Conservation (phyloP, 139 green algal species). For the Mychonastes homosphaera region DNA sequence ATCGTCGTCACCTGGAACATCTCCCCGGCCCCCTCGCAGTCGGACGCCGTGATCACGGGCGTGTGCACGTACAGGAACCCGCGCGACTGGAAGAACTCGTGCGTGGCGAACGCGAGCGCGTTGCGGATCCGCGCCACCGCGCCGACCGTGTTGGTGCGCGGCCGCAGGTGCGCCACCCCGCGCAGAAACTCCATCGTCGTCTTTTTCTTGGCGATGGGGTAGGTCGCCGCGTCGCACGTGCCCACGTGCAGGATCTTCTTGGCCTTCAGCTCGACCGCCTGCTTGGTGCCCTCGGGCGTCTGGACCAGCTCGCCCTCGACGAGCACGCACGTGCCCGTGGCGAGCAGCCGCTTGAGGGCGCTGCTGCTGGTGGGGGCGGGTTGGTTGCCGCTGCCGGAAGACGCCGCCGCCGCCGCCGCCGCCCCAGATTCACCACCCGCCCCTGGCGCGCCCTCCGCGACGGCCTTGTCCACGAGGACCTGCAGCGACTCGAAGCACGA, state of each 20-base stretch:
- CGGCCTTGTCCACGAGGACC: conserved; percentile 72
- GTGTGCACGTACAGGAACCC: conserved; percentile 97
- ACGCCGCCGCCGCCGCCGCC: no score
- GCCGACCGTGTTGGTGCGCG: conserved; percentile 93
- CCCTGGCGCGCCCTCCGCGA: conserved; percentile 54
- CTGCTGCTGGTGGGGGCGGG: no score
- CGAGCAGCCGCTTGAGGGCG: conserved; percentile 47
- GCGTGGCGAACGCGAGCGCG: conserved; percentile 88
- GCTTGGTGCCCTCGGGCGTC: conserved; percentile 80
- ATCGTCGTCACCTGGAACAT: conserved; percentile 93
- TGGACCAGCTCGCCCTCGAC: conserved; percentile 74
- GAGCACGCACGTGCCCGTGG: conserved; percentile 78
- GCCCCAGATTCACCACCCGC: no score
- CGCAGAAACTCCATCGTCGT: conserved; percentile 88
- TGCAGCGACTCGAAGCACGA: conserved; percentile 82
- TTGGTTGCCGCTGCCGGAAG: no score
- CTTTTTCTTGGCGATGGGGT: conserved; percentile 96
- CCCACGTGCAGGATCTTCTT: conserved; percentile 72
- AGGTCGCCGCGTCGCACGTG: conserved; percentile 65
- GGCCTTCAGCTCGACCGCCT: conserved; percentile 72
- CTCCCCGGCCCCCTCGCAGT: conserved; percentile 96
- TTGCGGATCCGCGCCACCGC: conserved; percentile 91
- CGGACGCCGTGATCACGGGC: conserved; percentile 86
- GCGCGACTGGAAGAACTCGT: conserved; percentile 88
- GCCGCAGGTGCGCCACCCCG: conserved; percentile 82